phyloP scores from a whole-genome alignment of 768 basidiomycete genomes.

The Melanogaster broomeanus region DNA sequence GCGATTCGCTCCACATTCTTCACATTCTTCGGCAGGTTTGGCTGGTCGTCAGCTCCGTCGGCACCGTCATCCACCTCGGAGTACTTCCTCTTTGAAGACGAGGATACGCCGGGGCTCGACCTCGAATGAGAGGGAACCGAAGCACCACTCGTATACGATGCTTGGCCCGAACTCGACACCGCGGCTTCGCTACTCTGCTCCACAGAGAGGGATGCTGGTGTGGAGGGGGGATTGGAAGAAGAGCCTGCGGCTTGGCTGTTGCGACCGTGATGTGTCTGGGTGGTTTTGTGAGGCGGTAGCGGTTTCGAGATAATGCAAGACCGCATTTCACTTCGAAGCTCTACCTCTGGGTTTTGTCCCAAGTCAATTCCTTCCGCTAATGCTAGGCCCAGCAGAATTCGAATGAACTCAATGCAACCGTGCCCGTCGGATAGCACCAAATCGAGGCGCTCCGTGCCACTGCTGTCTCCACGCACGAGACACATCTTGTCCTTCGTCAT shows the following conservation, averaged over 20 bases:
- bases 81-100: conserved; percentile 2
- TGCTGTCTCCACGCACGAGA: conserved; percentile 7
- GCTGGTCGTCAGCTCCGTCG: neutral
- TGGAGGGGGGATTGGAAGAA: too few species aligned
- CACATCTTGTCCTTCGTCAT: neutral
- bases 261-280: too few species aligned
- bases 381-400: conserved; percentile 1
- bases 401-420: conserved; percentile 5
- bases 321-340: too few species aligned
- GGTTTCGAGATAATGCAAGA: too few species aligned
- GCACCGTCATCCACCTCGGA: neutral
- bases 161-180: too few species aligned
- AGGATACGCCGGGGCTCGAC: neutral
- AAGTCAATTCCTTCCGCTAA: neutral
- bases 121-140: too few species aligned
- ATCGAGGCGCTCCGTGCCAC: neutral
- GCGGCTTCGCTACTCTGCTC: too few species aligned
- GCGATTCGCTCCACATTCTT: neutral
- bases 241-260: too few species aligned
- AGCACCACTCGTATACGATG: too few species aligned
- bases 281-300: too few species aligned
- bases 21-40: neutral
- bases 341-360: conserved; percentile 2
- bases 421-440: neutral
- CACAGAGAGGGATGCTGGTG: too few species aligned